These are phyloP conservation scores for Penicillium sp. DNA, from an alignment of 2,329 filamentous ascomycete species.

Conservation along the genomic window DNA sequence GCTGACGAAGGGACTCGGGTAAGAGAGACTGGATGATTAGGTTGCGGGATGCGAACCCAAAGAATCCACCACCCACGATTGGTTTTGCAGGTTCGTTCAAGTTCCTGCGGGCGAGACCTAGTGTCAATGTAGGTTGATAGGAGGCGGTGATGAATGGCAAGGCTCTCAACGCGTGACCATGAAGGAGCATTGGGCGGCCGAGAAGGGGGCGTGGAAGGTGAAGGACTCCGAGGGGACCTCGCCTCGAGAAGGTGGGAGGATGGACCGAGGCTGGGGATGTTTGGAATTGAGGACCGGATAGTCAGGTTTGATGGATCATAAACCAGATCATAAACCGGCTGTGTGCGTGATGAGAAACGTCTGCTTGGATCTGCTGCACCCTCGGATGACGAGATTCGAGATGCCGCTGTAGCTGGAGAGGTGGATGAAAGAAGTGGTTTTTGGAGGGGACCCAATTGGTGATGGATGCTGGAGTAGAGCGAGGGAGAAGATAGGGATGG, in stretches of 20 bases:
- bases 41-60: constrained; percentile 51
- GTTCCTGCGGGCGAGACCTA: constrained; percentile 43
- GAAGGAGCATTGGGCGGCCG: constrained; percentile 34
- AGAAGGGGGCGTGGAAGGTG: constrained; percentile 55
- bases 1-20: constrained; percentile 9
- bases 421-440: constrained; percentile 44
- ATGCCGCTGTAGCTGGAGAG: constrained; percentile 38
- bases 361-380: constrained; percentile 32
- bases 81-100: constrained; percentile 59
- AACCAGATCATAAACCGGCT: constrained; percentile 54
- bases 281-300: constrained; percentile 57
- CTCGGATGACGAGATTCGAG: constrained; percentile 33
- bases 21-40: constrained; percentile 1
- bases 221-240: constrained; percentile 43
- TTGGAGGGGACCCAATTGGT: constrained; percentile 46
- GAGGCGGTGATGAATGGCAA: constrained; percentile 58
- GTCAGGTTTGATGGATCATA: constrained; percentile 55
- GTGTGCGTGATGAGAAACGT: constrained; percentile 26
- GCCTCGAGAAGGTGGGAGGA: constrained; percentile 15
- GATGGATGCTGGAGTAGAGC: constrained; percentile 46
- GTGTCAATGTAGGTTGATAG: constrained; percentile 53
- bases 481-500: constrained; percentile 37
- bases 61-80: constrained; percentile 62
- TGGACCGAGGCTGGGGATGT: constrained; percentile 53
- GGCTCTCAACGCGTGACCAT: constrained; percentile 54